Evolutionary conservation across 345 rosid genomes (phyloP), one percentile per base, ranked within the genome.

Genomic region (Salix dunnii): DNA sequence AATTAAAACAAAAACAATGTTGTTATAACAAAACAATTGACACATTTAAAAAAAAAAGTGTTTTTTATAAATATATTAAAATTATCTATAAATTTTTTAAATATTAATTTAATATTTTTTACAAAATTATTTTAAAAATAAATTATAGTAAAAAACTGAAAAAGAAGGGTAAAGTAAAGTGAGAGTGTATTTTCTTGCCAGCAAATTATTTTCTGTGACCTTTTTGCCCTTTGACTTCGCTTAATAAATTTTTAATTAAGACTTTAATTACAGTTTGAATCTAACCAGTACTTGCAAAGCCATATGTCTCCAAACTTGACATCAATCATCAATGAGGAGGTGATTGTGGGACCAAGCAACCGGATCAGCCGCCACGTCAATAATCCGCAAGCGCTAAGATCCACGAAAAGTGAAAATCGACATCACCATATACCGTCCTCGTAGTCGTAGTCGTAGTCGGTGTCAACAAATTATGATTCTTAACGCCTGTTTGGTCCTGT

Each of bases 341-440:
- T 40, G 13, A 40, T 5, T 3, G 66, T 75, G 77, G 77, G 72
- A 67, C 63, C 73, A 38, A 33, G 13, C 30, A 9, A 16, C 71
- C 55, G 30, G 66, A 64, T 51, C 42, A 18, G 40, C 70, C 61
- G 4, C 75, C 74, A 31, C 49, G 43, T 21, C 18, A 27, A 23
- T 13, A 23, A 35, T 38, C 27, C 74, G 28, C 28, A 58, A 58
- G n/a, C 2, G 2, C 28, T 23, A 58, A 58, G 36, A 25, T 53
- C 40, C 25, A 7, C 23, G 6, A 25, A 77, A 31, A 28, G 7
- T 16, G 25, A 20, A 65, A 43, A 67, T 75, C 77, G 43, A 23
- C 4, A 6, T 74, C 84, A 74, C 72, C 83, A 76, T 73, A 61
- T 42, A 77, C 82, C 77, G 75, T 77, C 79, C 85, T 86, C 86